Conservation (phyloP, 306 rosid species). For the Dryas octopetala region DNA sequence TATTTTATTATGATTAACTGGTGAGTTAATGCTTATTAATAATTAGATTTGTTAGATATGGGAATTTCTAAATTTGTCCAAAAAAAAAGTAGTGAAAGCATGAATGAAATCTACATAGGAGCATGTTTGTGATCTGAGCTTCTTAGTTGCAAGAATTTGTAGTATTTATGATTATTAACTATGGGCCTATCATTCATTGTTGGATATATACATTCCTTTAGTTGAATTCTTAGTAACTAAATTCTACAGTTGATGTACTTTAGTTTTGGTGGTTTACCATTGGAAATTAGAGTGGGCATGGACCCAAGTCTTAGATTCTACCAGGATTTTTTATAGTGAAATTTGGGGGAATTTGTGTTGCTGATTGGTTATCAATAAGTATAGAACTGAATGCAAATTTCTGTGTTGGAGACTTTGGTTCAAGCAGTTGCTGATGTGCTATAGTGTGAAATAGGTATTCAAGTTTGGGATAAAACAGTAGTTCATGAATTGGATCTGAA, state of each 20-base stretch:
- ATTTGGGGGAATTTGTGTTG: neutral
- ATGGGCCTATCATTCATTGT: neutral
- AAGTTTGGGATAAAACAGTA: neutral
- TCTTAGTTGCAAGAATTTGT: too few species aligned
- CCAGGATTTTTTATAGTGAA: neutral
- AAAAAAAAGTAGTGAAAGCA: neutral
- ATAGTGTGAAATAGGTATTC: neutral
- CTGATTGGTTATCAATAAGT: too few species aligned
- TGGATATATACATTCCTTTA: neutral
- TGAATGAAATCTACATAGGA: neutral
- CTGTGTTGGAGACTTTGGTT: neutral
- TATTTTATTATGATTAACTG: neutral
- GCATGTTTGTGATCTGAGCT: neutral
- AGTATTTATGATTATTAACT: neutral
- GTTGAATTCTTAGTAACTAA: neutral
- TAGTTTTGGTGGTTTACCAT: neutral
- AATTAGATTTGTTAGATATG: neutral
- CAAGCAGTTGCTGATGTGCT: neutral
- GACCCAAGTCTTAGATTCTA: neutral
- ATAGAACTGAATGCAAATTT: neutral
- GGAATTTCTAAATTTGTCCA: neutral
- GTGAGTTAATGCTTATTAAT: neutral
- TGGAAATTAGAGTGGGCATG: neutral
- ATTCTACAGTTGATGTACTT: neutral
- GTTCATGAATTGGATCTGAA: neutral